These are phyloP conservation scores for Pleurozium schreberi DNA, from an alignment of 225 moss, liverwort and hornwort genomes.

Conservation along the genomic window DNA sequence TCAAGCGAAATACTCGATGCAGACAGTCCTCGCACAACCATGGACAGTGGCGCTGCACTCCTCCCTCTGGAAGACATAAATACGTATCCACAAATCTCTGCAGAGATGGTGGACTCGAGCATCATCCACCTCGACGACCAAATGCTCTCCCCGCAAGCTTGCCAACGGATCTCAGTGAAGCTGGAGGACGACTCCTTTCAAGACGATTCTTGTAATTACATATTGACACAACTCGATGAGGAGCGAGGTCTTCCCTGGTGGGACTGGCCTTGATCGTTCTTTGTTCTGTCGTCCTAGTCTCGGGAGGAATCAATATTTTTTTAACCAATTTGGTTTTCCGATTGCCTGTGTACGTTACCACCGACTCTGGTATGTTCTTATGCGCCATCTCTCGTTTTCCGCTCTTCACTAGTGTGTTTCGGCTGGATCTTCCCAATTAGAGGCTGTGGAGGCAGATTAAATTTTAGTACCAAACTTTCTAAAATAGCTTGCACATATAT, in stretches of 20 bases:
- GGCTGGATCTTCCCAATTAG: constrained; percentile 5
- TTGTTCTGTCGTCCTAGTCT: neutral
- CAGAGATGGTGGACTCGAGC: constrained; percentile 29
- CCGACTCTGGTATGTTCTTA: constrained; percentile 2
- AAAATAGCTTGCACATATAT: constrained; percentile 8
- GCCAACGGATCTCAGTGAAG: constrained; percentile 48
- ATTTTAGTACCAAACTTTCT: neutral
- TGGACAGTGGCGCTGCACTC: constrained; percentile 44
- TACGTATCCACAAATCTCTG: constrained; percentile 1
- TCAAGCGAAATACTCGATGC: constrained; percentile 77
- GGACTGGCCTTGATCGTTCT: constrained; percentile 32
- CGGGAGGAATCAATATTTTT: neutral
- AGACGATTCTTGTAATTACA: constrained; percentile 78
- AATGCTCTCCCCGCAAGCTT: constrained; percentile 33
- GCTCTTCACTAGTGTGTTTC: neutral
- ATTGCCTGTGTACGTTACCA: neutral
- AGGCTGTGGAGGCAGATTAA: neutral
- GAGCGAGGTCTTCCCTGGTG: constrained; percentile 44
- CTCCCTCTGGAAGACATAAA: constrained; percentile 26
- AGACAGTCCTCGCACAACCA: constrained; percentile 67
- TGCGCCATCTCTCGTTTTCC: neutral
- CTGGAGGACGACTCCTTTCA: constrained; percentile 59
- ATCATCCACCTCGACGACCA: constrained; percentile 45
- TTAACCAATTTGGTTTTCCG: constrained; percentile 8
- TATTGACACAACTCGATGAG: constrained; percentile 42